Percentiles rank a stretch among this genome's conserved stretches.
phyloP scores from a whole-genome alignment of 176 grass and related monocot species.

The Musa itinerans region DNA sequence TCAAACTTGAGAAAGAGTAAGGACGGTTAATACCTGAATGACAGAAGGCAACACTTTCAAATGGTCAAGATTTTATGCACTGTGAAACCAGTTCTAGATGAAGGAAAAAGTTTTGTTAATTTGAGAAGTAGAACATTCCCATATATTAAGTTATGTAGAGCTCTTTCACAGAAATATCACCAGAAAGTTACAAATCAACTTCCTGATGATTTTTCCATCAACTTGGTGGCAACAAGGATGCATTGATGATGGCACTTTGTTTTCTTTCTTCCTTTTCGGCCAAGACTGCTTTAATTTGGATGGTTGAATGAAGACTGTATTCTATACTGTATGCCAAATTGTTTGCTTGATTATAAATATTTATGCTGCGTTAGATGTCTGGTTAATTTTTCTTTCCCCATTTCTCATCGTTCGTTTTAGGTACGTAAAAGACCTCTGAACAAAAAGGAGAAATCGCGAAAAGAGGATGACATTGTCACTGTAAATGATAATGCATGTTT shows the following conservation, averaged over 20 bases:
- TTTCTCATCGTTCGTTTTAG: slow-evolving; percentile 38
- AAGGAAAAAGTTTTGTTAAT: background rate
- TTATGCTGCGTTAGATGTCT: slow-evolving; percentile 22
- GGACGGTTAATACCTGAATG: too few relatives aligned
- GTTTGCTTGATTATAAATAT: background rate
- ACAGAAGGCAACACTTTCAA: too few relatives aligned
- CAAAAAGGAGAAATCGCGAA: slow-evolving; percentile 90
- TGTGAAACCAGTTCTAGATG: background rate
- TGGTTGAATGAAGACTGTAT: too few relatives aligned
- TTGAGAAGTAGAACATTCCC: background rate
- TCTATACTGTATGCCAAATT: background rate
- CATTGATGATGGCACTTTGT: background rate
- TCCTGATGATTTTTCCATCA: background rate
- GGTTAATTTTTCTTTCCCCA: slow-evolving; percentile 10
- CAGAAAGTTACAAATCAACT: background rate
- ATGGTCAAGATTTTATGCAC: background rate
- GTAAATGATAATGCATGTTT: slow-evolving; percentile 68
- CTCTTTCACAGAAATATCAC: too few relatives aligned
- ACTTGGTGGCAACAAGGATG: background rate
- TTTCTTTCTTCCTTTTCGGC: background rate
- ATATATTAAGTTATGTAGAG: background rate
- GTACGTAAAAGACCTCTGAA: slow-evolving; percentile 97
- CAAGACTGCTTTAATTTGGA: too few relatives aligned
- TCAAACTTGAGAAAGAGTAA: too few relatives aligned
- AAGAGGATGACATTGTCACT: slow-evolving; percentile 88